These are phyloP conservation scores for Pterulicium gracile DNA, from an alignment of 1,284 basidiomycete genomes.

Conservation along the genomic window DNA sequence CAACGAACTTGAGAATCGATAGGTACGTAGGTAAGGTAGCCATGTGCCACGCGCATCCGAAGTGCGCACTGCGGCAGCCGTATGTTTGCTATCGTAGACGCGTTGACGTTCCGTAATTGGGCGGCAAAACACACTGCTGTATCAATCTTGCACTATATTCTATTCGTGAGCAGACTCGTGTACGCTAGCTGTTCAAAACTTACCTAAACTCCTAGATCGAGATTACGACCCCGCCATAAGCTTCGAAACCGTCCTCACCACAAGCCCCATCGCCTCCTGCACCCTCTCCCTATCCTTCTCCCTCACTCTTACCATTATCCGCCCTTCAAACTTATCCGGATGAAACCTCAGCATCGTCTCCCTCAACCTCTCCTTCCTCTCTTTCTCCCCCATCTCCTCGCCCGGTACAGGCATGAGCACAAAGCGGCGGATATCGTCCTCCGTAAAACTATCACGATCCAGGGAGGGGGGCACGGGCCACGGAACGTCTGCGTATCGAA, in stretches of 20 bases:
- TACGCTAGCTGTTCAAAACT: too few relatives aligned
- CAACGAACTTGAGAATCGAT: too few relatives aligned
- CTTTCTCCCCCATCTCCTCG: slow-evolving; percentile 23
- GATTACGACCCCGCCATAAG: slow-evolving; percentile 30
- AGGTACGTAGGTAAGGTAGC: too few relatives aligned
- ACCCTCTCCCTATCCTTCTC: slow-evolving; percentile 60
- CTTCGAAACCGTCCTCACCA: slow-evolving; percentile 40
- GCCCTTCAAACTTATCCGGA: slow-evolving; percentile 78
- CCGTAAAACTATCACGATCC: slow-evolving; percentile 13
- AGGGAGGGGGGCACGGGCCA: slow-evolving; percentile 58
- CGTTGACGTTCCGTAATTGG: too few relatives aligned
- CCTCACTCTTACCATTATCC: slow-evolving; percentile 48
- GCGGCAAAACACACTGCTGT: too few relatives aligned
- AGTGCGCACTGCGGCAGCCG: too few relatives aligned
- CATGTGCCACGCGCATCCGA: too few relatives aligned
- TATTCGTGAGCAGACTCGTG: too few relatives aligned
- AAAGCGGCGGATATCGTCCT: slow-evolving; percentile 6
- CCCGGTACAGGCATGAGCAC: slow-evolving; percentile 36
- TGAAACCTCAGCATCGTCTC: slow-evolving; percentile 74
- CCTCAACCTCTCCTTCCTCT: slow-evolving; percentile 50
- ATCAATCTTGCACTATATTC: too few relatives aligned
- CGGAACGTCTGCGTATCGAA: slow-evolving; percentile 59
- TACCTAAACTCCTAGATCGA: too few relatives aligned
- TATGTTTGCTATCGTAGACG: too few relatives aligned
- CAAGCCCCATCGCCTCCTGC: slow-evolving; percentile 67